These are phyloP conservation scores for Eutrema heterophyllum DNA, from an alignment of 345 rosid species.

Conservation along the genomic window DNA sequence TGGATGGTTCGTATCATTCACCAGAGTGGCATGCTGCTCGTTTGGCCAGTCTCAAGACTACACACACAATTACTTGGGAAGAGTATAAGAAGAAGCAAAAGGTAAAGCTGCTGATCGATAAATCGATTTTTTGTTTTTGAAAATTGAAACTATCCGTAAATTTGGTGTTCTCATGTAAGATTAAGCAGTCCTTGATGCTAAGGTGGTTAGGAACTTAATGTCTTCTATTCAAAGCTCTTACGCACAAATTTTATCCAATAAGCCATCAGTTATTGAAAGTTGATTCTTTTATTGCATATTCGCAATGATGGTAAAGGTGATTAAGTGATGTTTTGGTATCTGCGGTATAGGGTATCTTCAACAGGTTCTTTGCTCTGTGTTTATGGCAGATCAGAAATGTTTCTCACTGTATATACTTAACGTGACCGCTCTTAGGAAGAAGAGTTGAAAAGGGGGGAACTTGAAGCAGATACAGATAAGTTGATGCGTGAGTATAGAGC, in stretches of 20 bases:
- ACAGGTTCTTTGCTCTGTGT: not conserved
- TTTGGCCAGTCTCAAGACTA: constrained; percentile 90
- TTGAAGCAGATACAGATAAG: constrained; percentile 87
- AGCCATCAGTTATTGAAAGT: constrained; percentile 2
- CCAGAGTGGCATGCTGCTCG: constrained; percentile 99
- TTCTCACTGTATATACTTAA: not conserved
- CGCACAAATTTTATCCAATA: not conserved
- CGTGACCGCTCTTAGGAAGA: constrained; percentile 57
- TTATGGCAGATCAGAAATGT: not conserved
- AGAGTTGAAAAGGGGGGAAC: constrained; percentile 73
- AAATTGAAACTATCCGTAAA: no score
- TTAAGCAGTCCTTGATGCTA: not conserved
- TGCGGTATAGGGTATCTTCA: not conserved
- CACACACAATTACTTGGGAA: constrained; percentile 92
- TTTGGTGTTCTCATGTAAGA: no score
- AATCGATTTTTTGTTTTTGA: no score
- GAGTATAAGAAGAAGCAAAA: constrained; percentile 83
- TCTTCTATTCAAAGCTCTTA: not conserved
- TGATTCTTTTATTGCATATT: not conserved
- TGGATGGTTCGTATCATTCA: constrained; percentile 99
- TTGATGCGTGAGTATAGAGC: constrained; percentile 99
- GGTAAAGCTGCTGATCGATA: constrained; percentile 34
- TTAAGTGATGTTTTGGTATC: not conserved
- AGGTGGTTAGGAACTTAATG: not conserved
- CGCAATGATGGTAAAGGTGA: not conserved